Conservation (phyloP, 2,329 filamentous ascomycete species). For the Orbilia ellipsospora region DNA sequence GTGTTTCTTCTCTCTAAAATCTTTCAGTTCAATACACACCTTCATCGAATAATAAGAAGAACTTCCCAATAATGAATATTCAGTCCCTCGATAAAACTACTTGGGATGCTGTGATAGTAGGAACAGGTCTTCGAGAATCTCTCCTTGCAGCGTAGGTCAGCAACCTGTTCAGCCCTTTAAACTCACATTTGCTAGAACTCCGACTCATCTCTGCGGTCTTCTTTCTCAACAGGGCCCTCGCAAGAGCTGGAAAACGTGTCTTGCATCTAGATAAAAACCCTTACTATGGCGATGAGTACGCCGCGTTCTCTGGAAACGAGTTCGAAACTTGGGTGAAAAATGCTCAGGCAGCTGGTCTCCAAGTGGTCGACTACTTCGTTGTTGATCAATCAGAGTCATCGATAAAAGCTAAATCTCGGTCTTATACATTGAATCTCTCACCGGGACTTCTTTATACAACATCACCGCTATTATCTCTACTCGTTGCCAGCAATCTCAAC, state of each 20-base stretch:
- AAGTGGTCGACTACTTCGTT: slow-evolving; percentile 20
- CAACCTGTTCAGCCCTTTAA: background rate
- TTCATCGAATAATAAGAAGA: too few relatives aligned
- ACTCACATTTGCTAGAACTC: too few relatives aligned
- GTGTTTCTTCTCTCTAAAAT: too few relatives aligned
- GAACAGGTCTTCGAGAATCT: slow-evolving; percentile 68
- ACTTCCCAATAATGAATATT: slow-evolving; percentile 60
- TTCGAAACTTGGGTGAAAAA: slow-evolving; percentile 51
- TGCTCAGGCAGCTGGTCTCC: background rate
- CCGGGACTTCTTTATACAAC: slow-evolving; percentile 88
- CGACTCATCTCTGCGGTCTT: background rate
- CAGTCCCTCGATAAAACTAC: slow-evolving; percentile 66
- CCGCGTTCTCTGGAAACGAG: slow-evolving; percentile 57
- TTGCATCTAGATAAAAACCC: slow-evolving; percentile 57
- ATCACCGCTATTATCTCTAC: slow-evolving; percentile 78
- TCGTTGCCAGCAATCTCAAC: slow-evolving; percentile 90
- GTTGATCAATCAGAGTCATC: slow-evolving; percentile 13
- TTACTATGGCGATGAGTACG: slow-evolving; percentile 57
- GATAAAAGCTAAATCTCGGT: slow-evolving; percentile 72
- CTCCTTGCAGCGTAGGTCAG: slow-evolving; percentile 67
- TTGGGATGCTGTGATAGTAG: slow-evolving; percentile 68
- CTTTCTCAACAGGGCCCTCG: slow-evolving; percentile 55
- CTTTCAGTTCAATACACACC: too few relatives aligned
- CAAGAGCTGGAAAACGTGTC: slow-evolving; percentile 57
- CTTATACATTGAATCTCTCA: slow-evolving; percentile 84